These are phyloP conservation scores for Graphiopsis chlorocephala DNA, from an alignment of 2,329 filamentous ascomycete species.

Conservation along the genomic window DNA sequence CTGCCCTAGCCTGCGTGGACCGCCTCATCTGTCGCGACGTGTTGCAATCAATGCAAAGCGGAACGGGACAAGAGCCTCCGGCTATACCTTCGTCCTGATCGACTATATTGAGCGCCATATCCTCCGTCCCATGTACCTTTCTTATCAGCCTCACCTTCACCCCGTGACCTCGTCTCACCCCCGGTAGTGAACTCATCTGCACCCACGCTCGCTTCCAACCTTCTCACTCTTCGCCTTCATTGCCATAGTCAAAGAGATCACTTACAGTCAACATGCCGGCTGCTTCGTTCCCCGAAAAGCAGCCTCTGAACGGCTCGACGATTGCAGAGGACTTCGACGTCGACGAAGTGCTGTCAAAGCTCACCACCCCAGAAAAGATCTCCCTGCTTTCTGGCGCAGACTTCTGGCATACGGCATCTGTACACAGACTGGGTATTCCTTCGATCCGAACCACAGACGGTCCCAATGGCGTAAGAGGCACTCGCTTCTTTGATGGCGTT, in stretches of 20 bases:
- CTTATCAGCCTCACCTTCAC: not conserved
- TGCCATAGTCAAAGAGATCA: not conserved
- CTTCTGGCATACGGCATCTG: constrained; percentile 66
- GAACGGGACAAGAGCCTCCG: constrained; percentile 16
- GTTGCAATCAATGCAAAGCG: constrained; percentile 14
- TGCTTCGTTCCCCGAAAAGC: constrained; percentile 7
- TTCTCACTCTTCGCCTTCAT: not conserved
- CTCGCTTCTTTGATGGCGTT: constrained; percentile 64
- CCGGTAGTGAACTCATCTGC: not conserved
- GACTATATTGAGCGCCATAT: constrained; percentile 7
- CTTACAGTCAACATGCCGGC: not conserved
- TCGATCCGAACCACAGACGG: constrained; percentile 66
- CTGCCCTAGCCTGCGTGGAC: constrained; percentile 10
- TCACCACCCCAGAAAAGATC: constrained; percentile 33
- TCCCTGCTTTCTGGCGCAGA: constrained; percentile 47
- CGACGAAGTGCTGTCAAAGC: constrained; percentile 29
- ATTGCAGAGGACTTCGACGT: constrained; percentile 29
- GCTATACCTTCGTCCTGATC: constrained; percentile 11
- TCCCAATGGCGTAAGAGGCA: constrained; percentile 67
- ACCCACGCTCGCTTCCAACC: constrained; percentile 2
- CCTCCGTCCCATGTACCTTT: constrained; percentile 7
- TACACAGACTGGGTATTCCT: constrained; percentile 61
- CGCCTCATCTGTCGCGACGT: constrained; percentile 9
- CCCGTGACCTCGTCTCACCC: not conserved
- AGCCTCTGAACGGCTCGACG: constrained; percentile 5